Conservation (phyloP, 768 basidiomycete genomes). For the Podaxis mareebaensis region DNA sequence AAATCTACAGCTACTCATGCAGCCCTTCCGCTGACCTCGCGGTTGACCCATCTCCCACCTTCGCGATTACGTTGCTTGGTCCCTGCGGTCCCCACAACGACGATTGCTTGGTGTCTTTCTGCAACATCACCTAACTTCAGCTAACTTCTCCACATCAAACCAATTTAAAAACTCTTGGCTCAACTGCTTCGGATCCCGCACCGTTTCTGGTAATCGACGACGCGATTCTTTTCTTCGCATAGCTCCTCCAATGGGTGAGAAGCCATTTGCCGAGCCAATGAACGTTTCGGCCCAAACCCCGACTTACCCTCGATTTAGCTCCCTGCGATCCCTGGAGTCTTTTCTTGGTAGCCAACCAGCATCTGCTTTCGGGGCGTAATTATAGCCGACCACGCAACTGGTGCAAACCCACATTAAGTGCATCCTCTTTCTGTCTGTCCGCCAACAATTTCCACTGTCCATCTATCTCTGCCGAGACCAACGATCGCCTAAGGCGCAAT, state of each 20-base stretch:
- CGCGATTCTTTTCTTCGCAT: no score
- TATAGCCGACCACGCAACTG: neutral
- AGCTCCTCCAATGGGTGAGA: neutral
- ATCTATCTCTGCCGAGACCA: neutral
- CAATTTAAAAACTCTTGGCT: no score
- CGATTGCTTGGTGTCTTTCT: no score
- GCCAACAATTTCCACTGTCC: neutral
- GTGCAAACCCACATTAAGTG: no score
- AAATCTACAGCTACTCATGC: neutral
- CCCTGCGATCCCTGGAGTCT: neutral
- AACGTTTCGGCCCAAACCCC: neutral
- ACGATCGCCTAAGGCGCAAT: neutral
- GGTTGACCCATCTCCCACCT: no score
- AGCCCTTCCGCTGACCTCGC: no score
- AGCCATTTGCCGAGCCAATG: neutral
- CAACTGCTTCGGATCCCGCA: no score
- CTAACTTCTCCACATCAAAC: no score
- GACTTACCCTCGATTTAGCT: neutral
- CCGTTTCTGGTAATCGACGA: no score
- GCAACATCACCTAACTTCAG: no score
- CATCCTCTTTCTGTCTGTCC: neutral
- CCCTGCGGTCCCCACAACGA: no score
- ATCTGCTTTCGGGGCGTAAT: neutral
- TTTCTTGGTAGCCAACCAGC: neutral
- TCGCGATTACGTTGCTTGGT: no score